A percentile compares a stretch with the other conserved stretches of the same genome.
Conservation (phyloP, 768 basidiomycete genomes). For the Dioszegia aurantiaca region DNA sequence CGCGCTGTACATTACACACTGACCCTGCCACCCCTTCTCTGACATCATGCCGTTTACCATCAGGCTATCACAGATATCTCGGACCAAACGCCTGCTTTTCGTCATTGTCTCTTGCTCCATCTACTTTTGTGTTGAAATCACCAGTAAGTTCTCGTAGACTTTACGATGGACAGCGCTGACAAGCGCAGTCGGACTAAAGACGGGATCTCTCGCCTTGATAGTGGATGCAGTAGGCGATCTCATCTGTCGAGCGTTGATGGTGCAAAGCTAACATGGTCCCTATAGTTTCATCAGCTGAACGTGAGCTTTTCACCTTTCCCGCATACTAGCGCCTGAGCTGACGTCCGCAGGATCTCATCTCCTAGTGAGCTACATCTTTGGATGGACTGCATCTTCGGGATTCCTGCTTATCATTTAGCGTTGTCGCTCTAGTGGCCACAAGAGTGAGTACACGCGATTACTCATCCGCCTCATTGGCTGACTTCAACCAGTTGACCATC, state of each 20-base stretch:
- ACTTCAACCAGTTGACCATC: neutral
- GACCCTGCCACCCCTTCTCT: neutral
- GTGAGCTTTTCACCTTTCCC: constrained; percentile 45
- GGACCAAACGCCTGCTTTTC: constrained; percentile 10
- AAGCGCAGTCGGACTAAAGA: constrained; percentile 58
- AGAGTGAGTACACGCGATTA: neutral
- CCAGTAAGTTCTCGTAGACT: neutral
- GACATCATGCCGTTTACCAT: neutral
- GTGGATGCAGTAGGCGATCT: constrained; percentile 59
- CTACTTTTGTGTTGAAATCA: constrained; percentile 12
- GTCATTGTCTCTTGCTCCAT: constrained; percentile 11
- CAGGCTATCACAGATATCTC: neutral
- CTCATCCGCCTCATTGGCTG: neutral
- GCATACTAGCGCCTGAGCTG: neutral
- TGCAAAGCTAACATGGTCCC: constrained; percentile 1
- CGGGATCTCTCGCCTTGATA: constrained; percentile 60
- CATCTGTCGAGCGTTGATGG: neutral
- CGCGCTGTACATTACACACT: neutral
- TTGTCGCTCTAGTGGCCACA: constrained; percentile 16
- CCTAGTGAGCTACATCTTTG: constrained; percentile 14
- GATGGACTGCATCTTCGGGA: constrained; percentile 53
- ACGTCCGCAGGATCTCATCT: constrained; percentile 16
- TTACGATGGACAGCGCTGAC: neutral
- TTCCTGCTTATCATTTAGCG: constrained; percentile 9
- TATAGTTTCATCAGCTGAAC: constrained; percentile 62